Evolutionary conservation across 139 green algal species (phyloP), one percentile per base, ranked within the genome.

Genomic region (Nannochloris sp.): DNA sequence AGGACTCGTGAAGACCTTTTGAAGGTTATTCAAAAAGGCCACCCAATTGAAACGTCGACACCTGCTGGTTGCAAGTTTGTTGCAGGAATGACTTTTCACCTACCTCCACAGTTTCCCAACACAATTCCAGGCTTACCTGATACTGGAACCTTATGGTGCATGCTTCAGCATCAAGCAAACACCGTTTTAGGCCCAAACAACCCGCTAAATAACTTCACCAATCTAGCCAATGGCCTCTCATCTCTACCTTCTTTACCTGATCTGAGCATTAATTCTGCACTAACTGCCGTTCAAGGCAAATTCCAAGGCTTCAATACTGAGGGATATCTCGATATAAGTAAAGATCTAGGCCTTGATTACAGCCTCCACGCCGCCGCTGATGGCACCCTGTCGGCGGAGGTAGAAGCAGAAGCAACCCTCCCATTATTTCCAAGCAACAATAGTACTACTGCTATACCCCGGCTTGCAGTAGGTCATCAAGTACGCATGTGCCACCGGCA

Each of bases 251-350:
- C n/a, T n/a, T n/a, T n/a, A n/a, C n/a, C n/a, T n/a, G n/a, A n/a
- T n/a, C n/a, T n/a, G n/a, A n/a, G 63, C 23, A 39, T 59, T 27
- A 51, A 70, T 54, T 55, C 48, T 7, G 13, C 48, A 19, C 33
- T 70, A 4, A 67, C 15, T 31, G 65, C 54, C 0, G 48, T 65
- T 35, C 48, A 54, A 25, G 14, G 14, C 8, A 33, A 9, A 33
- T 59, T 59, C 12, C 12, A 9, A 9, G 36, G 36, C 15, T 15
- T 19, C 15, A 54, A 34, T 7, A 60, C 56, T 4, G 27, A 59
- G 5, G 65, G 65, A 23, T 72, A 65, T 32, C 1, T 65, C 34
- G 65, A 72, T 47, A 6, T 67, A 2, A 54, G 36, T 3, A 47
- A 33, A 9, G 25, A 59, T 12, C 33, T 34, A 1, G 56, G 65